Conservation (phyloP, 257 asterid species). For the Apocynum venetum region DNA sequence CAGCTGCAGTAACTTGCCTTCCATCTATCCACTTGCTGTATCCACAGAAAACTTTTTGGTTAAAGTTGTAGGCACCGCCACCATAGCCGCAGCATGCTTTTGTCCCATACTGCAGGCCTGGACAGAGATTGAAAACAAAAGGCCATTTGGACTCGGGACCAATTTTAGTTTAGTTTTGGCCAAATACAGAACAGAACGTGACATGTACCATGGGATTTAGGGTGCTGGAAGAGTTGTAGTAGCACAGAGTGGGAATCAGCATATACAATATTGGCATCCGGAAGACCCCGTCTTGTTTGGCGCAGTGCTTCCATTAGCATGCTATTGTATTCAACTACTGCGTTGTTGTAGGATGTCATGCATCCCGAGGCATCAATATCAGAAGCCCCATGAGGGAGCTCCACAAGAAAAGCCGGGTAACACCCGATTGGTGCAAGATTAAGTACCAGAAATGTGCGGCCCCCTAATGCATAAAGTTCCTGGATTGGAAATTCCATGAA, state of each 20-base stretch:
- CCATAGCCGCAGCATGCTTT: constrained; percentile 71
- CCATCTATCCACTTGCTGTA: constrained; percentile 39
- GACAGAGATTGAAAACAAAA: not conserved
- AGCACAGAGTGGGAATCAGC: constrained; percentile 48
- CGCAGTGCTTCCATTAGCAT: constrained; percentile 47
- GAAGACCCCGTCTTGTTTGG: constrained; percentile 37
- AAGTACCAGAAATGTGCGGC: constrained; percentile 50
- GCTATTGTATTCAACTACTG: constrained; percentile 45
- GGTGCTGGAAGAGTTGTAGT: constrained; percentile 63
- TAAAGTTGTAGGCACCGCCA: constrained; percentile 51
- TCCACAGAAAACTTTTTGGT: constrained; percentile 42
- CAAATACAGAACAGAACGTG: no score
- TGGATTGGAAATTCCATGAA: constrained; percentile 18
- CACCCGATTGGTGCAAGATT: constrained; percentile 61
- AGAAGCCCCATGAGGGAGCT: constrained; percentile 45
- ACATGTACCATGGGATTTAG: constrained; percentile 56
- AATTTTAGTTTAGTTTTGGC: no score
- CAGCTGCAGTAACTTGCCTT: constrained; percentile 29
- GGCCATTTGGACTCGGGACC: no score
- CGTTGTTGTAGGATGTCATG: constrained; percentile 53
- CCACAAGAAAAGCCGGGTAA: constrained; percentile 38
- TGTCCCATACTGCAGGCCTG: constrained; percentile 57
- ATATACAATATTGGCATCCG: constrained; percentile 47
- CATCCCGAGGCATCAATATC: constrained; percentile 54
- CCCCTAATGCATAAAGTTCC: constrained; percentile 51